Evolutionary conservation across 768 basidiomycete species (phyloP).

Genomic region (Kwoniella europaea): DNA sequence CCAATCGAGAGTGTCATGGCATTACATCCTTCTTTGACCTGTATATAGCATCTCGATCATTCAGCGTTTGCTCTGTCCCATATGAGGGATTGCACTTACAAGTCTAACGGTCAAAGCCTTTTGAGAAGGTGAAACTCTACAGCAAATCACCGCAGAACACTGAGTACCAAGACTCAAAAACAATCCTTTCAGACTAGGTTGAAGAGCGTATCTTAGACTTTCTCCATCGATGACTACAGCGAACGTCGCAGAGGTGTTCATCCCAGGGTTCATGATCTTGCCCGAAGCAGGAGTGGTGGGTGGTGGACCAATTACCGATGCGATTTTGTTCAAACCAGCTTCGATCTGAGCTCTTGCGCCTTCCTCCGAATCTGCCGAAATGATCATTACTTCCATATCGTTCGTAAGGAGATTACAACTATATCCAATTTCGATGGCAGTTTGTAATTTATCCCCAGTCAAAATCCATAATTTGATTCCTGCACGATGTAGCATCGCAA

Average conservation of each 20-base stretch:
- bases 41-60: slow-evolving; percentile 11
- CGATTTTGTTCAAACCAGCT: slow-evolving; percentile 90
- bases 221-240: slow-evolving; percentile 97
- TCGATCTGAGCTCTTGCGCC: slow-evolving; percentile 84
- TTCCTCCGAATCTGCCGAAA: slow-evolving; percentile 79
- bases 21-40: slow-evolving; percentile 93
- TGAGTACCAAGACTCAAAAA: slow-evolving; percentile 93
- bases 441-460: slow-evolving; percentile 97
- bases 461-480: slow-evolving; percentile 99
- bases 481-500: slow-evolving; percentile 84
- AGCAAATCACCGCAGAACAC: slow-evolving; percentile 97
- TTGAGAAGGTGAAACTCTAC: slow-evolving; percentile 95
- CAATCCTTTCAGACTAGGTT: slow-evolving; percentile 74
- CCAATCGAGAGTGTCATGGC: slow-evolving; percentile 98
- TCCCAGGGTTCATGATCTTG: slow-evolving; percentile 22
- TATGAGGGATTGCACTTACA: slow-evolving; percentile 61
- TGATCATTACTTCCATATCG: slow-evolving; percentile 96
- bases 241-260: slow-evolving; percentile 66
- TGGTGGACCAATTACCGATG: slow-evolving; percentile 79
- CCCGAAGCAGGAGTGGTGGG: slow-evolving; percentile 20
- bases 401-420: slow-evolving; percentile 91
- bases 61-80: too few species aligned
- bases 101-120: slow-evolving; percentile 96
- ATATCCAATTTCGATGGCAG: slow-evolving; percentile 97
- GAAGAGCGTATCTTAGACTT: slow-evolving; percentile 80